Evolutionary conservation across 140 eudicot species (phyloP), one percentile per base, ranked within the genome.

Genomic region (Senecio squalidus): DNA sequence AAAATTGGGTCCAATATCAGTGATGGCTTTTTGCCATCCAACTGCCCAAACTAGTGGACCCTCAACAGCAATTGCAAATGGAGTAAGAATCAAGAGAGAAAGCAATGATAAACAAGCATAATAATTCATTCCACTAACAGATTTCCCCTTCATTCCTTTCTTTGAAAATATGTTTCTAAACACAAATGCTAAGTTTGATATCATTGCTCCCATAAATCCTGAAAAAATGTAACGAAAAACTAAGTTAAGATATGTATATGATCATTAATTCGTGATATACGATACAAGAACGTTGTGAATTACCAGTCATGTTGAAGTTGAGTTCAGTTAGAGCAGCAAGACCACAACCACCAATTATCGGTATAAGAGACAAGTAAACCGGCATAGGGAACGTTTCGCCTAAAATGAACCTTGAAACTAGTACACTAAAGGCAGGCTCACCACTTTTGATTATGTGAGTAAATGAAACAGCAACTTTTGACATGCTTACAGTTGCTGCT

Each of bases 371-470:
- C 60, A 75, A 54, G 67, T 79, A 79, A 56, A 79, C 85, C 24
- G 81, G 53, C 69, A 67, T 15, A 2, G 85, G 82, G 59, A 75
- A 79, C 1, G 78, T 47, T 59, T 79, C 85, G 1, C 85, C 85
- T 72, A 79, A 67, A 70, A 79, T 59, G 26, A 79, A 74, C 56
- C 75, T 56, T 17, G 84, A 79, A 55, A 79, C 84, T 34, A 79
- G 48, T 26, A 81, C 88, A 77, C 88, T 81, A 21, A 81, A 81
- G 65, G 88, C 84, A 49, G 84, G 88, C 68, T 81, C 88, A 46
- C 78, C 80, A 57, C 88, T 81, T 55, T 81, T 81, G 58, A 81
- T 81, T 30, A 81, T 81, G 72, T 81, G 88, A 64, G 88, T 81
- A 58, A 77, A 81, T 34, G 81, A 79, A 69, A 79, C 81, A 3